Evolutionary conservation across 345 rosid genomes (phyloP).

Genomic region (Salix koriyanagi): DNA sequence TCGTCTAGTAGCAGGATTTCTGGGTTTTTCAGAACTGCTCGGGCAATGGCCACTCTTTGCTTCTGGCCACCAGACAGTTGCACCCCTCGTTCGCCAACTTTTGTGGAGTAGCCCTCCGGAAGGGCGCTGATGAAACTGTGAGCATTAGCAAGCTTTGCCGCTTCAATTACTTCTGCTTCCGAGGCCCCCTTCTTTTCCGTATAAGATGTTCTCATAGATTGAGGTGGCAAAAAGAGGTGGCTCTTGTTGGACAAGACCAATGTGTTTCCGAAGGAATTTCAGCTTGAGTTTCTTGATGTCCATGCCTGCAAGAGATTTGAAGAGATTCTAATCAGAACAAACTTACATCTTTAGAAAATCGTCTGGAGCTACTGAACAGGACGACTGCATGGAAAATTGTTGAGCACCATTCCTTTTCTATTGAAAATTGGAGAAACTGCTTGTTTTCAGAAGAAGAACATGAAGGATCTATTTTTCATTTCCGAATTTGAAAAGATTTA

Average conservation of each 20-base stretch:
- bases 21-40: conserved; percentile 57
- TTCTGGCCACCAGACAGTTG: conserved; percentile 60
- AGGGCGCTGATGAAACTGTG: conserved; percentile 71
- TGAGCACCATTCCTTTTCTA: background rate
- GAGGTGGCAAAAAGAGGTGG: conserved; percentile 82
- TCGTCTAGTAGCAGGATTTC: conserved; percentile 51
- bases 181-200: conserved; percentile 71
- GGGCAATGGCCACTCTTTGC: conserved; percentile 55
- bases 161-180: conserved; percentile 63
- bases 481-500: too few relatives aligned
- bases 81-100: conserved; percentile 80
- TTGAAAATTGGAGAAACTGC: background rate
- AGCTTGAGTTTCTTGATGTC: conserved; percentile 59
- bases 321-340: background rate
- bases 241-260: conserved; percentile 84
- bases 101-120: conserved; percentile 70
- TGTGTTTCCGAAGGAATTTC: conserved; percentile 63
- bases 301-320: conserved; percentile 38
- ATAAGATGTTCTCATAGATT: conserved; percentile 70
- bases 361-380: too few relatives aligned
- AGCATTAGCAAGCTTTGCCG: conserved; percentile 77
- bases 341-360: background rate
- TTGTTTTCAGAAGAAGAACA: too few relatives aligned
- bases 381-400: background rate
- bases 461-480: too few relatives aligned